A percentile compares a stretch with the other conserved stretches of the same genome.
Conservation (phyloP, 768 basidiomycete genomes). For the Tulasnella sp. region DNA sequence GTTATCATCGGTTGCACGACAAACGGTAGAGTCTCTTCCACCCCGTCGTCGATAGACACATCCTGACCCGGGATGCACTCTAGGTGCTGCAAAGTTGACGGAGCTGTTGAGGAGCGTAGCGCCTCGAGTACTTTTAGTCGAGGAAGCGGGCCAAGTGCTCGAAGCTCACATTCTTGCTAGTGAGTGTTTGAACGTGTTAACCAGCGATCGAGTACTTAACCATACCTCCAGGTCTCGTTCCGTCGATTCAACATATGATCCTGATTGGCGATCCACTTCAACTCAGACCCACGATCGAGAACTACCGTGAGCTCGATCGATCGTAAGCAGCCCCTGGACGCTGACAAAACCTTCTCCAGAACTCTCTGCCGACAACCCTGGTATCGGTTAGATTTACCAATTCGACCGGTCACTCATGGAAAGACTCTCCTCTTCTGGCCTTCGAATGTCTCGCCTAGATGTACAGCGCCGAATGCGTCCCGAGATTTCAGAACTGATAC, state of each 20-base stretch:
- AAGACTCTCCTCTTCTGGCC: conserved; percentile 51
- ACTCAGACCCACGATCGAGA: conserved; percentile 63
- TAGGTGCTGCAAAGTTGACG: conserved; percentile 65
- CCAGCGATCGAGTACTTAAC: background rate
- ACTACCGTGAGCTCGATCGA: background rate
- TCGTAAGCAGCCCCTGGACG: conserved; percentile 33
- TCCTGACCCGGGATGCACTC: background rate
- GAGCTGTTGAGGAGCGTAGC: conserved; percentile 55
- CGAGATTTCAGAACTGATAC: conserved; percentile 55
- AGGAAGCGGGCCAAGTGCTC: conserved; percentile 78
- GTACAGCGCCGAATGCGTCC: conserved; percentile 76
- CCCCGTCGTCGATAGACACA: too few species aligned
- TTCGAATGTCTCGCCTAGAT: conserved; percentile 65
- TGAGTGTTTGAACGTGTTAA: conserved; percentile 5
- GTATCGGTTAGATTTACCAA: conserved; percentile 52
- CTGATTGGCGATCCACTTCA: conserved; percentile 65
- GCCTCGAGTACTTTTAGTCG: conserved; percentile 63
- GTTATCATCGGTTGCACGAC: conserved; percentile 75
- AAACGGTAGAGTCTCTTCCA: conserved; percentile 48
- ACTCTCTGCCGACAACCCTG: conserved; percentile 43
- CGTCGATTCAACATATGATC: conserved; percentile 65
- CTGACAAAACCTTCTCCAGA: background rate
- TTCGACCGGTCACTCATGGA: conserved; percentile 78
- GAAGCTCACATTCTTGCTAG: conserved; percentile 67
- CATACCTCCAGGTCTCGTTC: conserved; percentile 46